Base-by-base conservation (phyloP, 179 eudicot species). In the Spergularia azorica region DNA sequence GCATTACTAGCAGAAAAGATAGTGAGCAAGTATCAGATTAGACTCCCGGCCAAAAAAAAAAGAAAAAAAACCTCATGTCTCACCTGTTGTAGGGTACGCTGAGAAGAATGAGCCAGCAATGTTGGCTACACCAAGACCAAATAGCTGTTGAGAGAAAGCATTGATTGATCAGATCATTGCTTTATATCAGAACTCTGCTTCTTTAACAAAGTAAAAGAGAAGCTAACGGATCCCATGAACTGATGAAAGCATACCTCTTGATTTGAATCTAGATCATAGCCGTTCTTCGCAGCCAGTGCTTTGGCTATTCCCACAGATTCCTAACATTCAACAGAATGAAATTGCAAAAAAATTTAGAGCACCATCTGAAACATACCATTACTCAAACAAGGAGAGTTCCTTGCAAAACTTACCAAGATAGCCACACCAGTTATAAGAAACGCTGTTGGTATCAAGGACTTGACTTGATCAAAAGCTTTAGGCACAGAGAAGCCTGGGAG, bases 101-200 rank as follows among this genome's bases (percentile, higher is more conserved):
- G 97, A 94, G 77, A 96, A 96, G 80, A 94, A 90, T 68, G 99
- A 94, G 65, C 98, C 99, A 73, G 74, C 77, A 54, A 96, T 85
- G 82, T 96, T 96, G 59, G 99, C 96, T 79, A 96, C 97, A 65
- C 99, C 99, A 84, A 96, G 99, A 74, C 99, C 99, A 88, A 96
- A 91, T 75, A 96, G 87, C 99, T 96, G 97, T 75, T 26, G 48
- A 59, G 54, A 79, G 70, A 74, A 51, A 79, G 69, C 79, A 56
- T 38, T 10, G 18, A 73, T 72, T 70, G 73, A 76, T 63, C 43
- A 14, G 26, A 21, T 46, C 17, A 65, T 52, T 66, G 58, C 50
- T 73, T 18, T 16, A 6, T 11, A 54, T 67, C 18, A 72, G 54
- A 50, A 7, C 76, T 46, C 56, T 41, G 17, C 21, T 67, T 5